Conservation (phyloP, 345 rosid species). For the Aquilaria malaccensis region DNA sequence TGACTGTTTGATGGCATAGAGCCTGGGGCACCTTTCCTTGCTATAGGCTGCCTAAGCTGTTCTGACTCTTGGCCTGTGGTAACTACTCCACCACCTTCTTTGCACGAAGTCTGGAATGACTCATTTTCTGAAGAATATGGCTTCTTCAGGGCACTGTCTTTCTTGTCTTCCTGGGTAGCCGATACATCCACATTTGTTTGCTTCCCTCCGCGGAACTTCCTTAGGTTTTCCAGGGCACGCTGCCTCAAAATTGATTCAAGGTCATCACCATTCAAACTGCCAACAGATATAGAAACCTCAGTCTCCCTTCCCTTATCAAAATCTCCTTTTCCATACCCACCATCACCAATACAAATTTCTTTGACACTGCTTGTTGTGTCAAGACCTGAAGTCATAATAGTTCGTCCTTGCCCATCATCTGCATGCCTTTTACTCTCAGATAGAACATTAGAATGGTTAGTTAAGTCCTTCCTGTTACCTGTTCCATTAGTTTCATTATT, state of each 20-base stretch:
- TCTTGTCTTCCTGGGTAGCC: conserved; percentile 15
- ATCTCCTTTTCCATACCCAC: conserved; percentile 15
- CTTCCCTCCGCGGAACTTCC: conserved; percentile 42
- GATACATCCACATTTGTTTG: conserved; percentile 16
- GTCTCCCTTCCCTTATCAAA: conserved; percentile 16
- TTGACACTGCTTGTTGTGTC: conserved; percentile 3
- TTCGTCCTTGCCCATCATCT: conserved; percentile 28
- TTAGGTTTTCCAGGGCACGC: conserved; percentile 74
- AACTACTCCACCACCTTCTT: conserved; percentile 15
- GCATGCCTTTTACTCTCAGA: conserved; percentile 13
- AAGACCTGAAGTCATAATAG: conserved; percentile 11
- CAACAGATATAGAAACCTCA: conserved; percentile 18
- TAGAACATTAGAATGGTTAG: conserved; percentile 15
- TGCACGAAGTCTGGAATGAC: conserved; percentile 11
- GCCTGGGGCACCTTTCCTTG: conserved; percentile 13
- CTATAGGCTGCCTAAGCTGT: conserved; percentile 9
- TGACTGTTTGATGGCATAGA: conserved; percentile 10
- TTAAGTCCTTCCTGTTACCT: conserved; percentile 24
- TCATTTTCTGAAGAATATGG: conserved; percentile 16
- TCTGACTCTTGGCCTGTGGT: conserved; percentile 13
- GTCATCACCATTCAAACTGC: conserved; percentile 28
- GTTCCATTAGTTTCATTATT: conserved; percentile 41
- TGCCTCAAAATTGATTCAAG: conserved; percentile 59
- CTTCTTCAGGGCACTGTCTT: conserved; percentile 14
- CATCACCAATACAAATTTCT: conserved; percentile 16